Base-by-base conservation (phyloP, 768 basidiomycete species). In the Pleurotus ostreatus region DNA sequence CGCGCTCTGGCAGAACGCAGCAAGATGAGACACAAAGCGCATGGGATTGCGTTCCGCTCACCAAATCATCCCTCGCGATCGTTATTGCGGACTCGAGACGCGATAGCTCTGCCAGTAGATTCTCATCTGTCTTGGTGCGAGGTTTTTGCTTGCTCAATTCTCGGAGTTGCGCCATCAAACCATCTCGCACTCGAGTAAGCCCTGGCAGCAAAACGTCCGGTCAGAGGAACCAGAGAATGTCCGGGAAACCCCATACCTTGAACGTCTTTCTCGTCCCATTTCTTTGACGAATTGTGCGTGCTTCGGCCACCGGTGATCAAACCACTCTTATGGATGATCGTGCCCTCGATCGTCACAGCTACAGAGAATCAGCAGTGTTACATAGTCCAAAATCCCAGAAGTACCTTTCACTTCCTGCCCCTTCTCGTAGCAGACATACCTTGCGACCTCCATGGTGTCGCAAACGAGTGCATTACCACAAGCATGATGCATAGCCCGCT, bases 311-410 rank as follows among this genome's bases (percentile, higher is more conserved):
- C 97, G 34, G 97, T 99, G 66, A 99, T 98, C 46, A 96, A 74
- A 59, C 97, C 97, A 61, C 92, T 94, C 75, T 95, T 95, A 70
- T 99, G 97, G 46, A 99, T 98, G 58, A 99, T 77, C 2, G 95
- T 98, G 1, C 97, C 97, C 44, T 98, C 95, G 43, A 99, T 75
- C 0, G 97, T 97, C 18, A 99, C 97, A 58, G 95, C 97, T 95
- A 56, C 41, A 22, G 5, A 22, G 13, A 57, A 26, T 22, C 44
- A 22, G 9, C 26, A 48, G 38, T 20, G 16, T 5, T 5, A 16
- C n/a, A 47, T n/a, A 26, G 1, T 16, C 8, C 26, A 9, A 16
- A 45, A 43, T 53, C 2, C 23, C 43, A n/a, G 58, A 66, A 81
- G 37, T 57, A 95, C 96, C 93, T 79, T 99, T 99, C 40, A 99